Evolutionary conservation across 176 grass and related monocot genomes (phyloP), one percentile per base, ranked within the genome.

Genomic region (Phoenix dactylifera): DNA sequence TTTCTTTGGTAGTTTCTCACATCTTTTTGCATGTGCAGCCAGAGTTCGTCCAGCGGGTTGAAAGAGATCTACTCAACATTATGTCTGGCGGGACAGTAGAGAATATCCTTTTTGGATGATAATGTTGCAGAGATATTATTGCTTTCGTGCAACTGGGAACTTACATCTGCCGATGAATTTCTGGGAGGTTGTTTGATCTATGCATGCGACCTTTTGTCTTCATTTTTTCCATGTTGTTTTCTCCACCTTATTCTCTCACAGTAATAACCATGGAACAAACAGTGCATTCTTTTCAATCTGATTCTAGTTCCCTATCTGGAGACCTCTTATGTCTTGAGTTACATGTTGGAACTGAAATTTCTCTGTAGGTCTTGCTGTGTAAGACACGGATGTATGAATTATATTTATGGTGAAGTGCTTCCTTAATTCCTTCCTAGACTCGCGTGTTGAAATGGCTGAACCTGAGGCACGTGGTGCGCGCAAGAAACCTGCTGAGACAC

Each of bases 21-120:
- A 30, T 71, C 6, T 24, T 68, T 49, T 59, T 72, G 15, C 23
- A 57, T 60, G 76, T 74, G 23, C 78, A 96, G 92, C 80, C 83
- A n/a, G 80, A 88, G 64, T 51, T 90, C 22, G 87, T 96, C 52
- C 82, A 72, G 62, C 76, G 79, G 65, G 87, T 96, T 49, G 87
- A 88, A 58, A 74, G 77, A 80, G 83, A 96, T 73, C 75, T 96
- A 58, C 74, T 80, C 3, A 74, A 63, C 56, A 82, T 88, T 63
- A 97, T 97, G 83, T 80, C 77, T 3, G 78, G 83, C 66, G 77
- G 79, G 60, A 72, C 71, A 54, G 77, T 72, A 23, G 35, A 49
- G 63, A 76, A 81, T 90, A 88, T 97, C 92, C 86, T 97, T 84
- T 66, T 80, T 35, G 10, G 3, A 4, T 26, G 48, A 0, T 20